Evolutionary conservation across 106 monocot species (phyloP).

Genomic region (Phalaenopsis aphrodite): DNA sequence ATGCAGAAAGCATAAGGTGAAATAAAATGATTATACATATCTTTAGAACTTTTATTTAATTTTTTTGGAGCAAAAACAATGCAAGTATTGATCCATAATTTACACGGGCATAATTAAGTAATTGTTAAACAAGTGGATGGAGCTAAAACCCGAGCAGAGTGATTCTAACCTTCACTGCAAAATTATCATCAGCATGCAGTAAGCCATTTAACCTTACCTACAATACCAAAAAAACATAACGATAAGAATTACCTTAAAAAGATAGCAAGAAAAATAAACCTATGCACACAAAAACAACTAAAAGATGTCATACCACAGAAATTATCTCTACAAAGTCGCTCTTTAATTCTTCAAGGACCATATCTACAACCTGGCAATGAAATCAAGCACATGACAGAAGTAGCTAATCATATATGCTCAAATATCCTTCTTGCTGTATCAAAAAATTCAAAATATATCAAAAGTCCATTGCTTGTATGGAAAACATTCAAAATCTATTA

Average conservation of each 20-base stretch:
- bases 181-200: conserved; percentile 76
- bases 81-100: not conserved
- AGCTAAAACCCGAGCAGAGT: not conserved
- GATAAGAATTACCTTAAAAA: not conserved
- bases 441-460: not conserved
- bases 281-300: not conserved
- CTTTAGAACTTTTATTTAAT: not conserved
- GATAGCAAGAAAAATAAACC: not conserved
- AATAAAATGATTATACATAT: not conserved
- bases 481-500: not conserved
- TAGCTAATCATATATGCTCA: not conserved
- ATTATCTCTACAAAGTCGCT: conserved; percentile 55
- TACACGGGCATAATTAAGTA: not conserved
- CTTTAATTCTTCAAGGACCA: conserved; percentile 75
- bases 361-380: conserved; percentile 51
- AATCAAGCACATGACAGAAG: not conserved
- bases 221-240: conserved; percentile 12
- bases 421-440: not conserved
- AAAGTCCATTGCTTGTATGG: not conserved
- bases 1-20: conserved; percentile 4
- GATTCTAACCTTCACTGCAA: conserved; percentile 60
- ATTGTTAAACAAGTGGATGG: not conserved
- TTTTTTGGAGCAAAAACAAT: not conserved
- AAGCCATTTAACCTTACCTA: conserved; percentile 85
- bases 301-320: conserved; percentile 47